These are phyloP conservation scores for Annulohypoxylon nitens DNA, from an alignment of 495 filamentous ascomycete genomes.

Conservation along the genomic window DNA sequence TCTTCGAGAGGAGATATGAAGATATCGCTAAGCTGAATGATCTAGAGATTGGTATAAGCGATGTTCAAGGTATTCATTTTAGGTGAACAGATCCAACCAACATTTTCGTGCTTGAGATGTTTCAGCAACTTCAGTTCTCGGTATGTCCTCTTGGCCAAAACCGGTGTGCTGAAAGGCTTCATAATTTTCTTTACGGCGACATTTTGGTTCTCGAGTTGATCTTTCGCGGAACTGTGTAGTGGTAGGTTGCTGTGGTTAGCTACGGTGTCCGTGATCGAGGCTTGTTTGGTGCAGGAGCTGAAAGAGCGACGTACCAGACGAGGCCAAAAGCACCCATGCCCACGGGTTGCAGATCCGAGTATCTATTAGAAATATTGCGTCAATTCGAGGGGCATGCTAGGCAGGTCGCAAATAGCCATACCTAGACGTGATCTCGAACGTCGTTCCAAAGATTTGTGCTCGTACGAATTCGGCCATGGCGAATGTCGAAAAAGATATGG, in stretches of 20 bases:
- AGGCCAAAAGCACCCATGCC: constrained; percentile 99
- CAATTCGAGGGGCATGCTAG: constrained; percentile 28
- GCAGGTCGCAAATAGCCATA: constrained; percentile 57
- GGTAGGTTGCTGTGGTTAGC: constrained; percentile 39
- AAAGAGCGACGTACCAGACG: constrained; percentile 79
- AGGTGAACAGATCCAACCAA: constrained; percentile 60
- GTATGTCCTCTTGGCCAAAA: constrained; percentile 96
- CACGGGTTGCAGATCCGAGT: constrained; percentile 97
- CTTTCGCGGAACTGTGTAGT: constrained; percentile 84
- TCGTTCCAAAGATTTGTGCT: constrained; percentile 99
- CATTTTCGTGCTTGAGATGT: constrained; percentile 97
- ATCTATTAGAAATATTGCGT: constrained; percentile 66
- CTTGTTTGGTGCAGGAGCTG: constrained; percentile 3
- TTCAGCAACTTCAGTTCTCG: constrained; percentile 97
- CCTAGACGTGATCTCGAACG: constrained; percentile 99
- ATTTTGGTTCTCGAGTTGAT: constrained; percentile 94
- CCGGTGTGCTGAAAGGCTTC: constrained; percentile 99
- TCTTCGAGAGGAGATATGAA: constrained; percentile 99
- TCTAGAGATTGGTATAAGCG: constrained; percentile 63
- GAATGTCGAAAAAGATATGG: constrained; percentile 41
- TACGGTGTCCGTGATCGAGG: constrained; percentile 21
- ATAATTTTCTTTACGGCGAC: constrained; percentile 99
- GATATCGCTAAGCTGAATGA: constrained; percentile 98
- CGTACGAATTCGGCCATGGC: constrained; percentile 98
- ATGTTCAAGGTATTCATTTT: neutral